Base-by-base conservation (phyloP, 2,329 filamentous ascomycete species). In the Escovopsis sp. region DNA sequence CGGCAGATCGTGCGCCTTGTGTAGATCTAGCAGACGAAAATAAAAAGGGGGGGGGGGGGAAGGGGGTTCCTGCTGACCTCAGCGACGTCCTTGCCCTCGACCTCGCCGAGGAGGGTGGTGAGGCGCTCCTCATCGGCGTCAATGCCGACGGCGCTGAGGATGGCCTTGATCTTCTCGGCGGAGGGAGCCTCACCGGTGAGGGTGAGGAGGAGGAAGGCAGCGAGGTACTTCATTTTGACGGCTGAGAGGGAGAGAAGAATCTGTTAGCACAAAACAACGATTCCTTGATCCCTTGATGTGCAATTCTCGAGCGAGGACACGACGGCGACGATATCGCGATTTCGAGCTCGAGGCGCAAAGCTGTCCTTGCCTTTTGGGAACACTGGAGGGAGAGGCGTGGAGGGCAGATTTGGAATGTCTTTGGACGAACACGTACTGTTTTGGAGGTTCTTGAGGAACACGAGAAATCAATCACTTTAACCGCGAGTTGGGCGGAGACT, bases 381-480 rank as follows among this genome's bases (percentile, higher is more conserved):
- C 23, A 23, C 23, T 3, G 23, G 23, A 23, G 23, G 6, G 23
- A 23, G 23, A 23, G 23, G 33, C 6, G 8, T 36, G 38, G 23
- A 23, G 8, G 28, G 28, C 4, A 9, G 28, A 32, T 9, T 9
- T 11, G 28, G 11, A 9, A 32, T 9, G 28, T 9, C 11, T 11
- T 7, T 32, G 4, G 8, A 11, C 8, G 28, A 2, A 9, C 12
- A 39, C 28, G 45, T 39, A 47, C 45, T 26, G 34, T 33, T 41
- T 38, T 41, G 34, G 37, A 40, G 35, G 38, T 47, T 54, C 51
- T 53, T 51, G 52, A 56, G 66, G 79, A 87, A 88, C 83, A 82
- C 74, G 84, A 88, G 83, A 82, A 73, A 72, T 87, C 89, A 96
- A 96, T 96, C 89, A 80, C 82, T 94, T 96, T 94, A 94, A 95